phyloP scores from a whole-genome alignment of 2,329 filamentous ascomycete genomes.

The Aspergillus sp. region DNA sequence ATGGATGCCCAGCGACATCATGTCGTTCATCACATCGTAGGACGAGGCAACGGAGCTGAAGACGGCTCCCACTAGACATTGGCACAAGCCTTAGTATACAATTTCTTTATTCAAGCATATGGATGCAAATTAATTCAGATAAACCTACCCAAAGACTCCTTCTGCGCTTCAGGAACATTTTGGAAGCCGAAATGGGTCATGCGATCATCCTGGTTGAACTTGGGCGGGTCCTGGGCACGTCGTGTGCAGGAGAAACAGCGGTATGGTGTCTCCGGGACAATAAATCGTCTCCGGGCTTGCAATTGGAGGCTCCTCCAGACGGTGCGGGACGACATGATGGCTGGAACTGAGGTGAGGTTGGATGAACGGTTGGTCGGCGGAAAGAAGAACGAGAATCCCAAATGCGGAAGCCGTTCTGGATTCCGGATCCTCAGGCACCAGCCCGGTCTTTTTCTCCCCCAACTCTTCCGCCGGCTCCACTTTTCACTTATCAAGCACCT shows the following conservation, averaged over 20 bases:
- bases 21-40: constrained; percentile 98
- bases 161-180: constrained; percentile 78
- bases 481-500: background rate
- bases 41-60: constrained; percentile 93
- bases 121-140: background rate
- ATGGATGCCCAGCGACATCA: constrained; percentile 98
- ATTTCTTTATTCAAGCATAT: background rate
- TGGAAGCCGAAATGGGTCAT: constrained; percentile 91
- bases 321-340: constrained; percentile 37
- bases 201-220: constrained; percentile 49
- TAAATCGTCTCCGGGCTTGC: constrained; percentile 34
- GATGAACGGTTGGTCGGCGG: background rate
- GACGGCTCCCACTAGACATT: constrained; percentile 70
- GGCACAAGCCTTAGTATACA: background rate
- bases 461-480: background rate
- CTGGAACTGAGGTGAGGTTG: background rate
- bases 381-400: constrained; percentile 1
- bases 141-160: constrained; percentile 63
- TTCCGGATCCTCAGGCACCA: background rate
- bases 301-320: constrained; percentile 41
- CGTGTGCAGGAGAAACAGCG: constrained; percentile 56
- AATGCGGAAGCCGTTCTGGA: background rate
- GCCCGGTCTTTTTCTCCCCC: background rate
- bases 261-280: constrained; percentile 37
- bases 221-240: constrained; percentile 41